Percentiles rank a stretch among this genome's conserved stretches.
Evolutionary conservation across 208 protist genomes (phyloP).

Genomic region (Wallacemonas collosoma): DNA sequence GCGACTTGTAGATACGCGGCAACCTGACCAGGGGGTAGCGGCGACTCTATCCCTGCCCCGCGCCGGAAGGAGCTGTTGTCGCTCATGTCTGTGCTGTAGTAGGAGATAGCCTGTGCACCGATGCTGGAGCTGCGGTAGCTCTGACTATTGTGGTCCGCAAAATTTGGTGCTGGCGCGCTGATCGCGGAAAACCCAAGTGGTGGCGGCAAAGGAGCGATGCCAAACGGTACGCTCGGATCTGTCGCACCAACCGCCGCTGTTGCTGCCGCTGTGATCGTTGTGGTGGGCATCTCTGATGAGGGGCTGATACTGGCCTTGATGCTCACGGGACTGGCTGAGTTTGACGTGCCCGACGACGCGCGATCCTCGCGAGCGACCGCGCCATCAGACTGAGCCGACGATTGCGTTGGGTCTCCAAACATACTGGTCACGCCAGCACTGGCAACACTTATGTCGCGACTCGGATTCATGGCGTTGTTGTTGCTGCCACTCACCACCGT

Average conservation of each 20-base stretch:
- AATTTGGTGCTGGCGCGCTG: background rate
- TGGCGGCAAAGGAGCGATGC: background rate
- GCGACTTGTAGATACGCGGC: background rate
- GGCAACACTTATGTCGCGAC: no score
- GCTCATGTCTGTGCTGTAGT: conserved; percentile 4
- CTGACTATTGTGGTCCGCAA: background rate
- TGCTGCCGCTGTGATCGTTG: background rate
- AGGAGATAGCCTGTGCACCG: background rate
- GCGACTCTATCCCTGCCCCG: conserved; percentile 3
- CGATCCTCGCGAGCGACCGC: background rate
- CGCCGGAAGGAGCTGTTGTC: conserved; percentile 6
- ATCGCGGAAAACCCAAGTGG: background rate
- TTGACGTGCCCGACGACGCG: background rate
- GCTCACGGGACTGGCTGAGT: background rate
- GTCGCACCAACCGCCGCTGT: background rate
- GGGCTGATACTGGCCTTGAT: background rate
- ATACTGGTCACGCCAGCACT: no score
- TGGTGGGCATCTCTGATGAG: background rate
- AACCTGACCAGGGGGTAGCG: background rate
- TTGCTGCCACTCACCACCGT: no score
- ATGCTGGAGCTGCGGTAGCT: background rate
- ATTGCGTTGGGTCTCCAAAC: background rate
- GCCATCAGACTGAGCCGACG: background rate
- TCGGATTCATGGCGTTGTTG: no score
- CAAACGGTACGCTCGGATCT: no score